Percentiles rank a stretch among this genome's conserved stretches.
Conservation (phyloP, 179 eudicot species). For the Gypsophila paniculata region DNA sequence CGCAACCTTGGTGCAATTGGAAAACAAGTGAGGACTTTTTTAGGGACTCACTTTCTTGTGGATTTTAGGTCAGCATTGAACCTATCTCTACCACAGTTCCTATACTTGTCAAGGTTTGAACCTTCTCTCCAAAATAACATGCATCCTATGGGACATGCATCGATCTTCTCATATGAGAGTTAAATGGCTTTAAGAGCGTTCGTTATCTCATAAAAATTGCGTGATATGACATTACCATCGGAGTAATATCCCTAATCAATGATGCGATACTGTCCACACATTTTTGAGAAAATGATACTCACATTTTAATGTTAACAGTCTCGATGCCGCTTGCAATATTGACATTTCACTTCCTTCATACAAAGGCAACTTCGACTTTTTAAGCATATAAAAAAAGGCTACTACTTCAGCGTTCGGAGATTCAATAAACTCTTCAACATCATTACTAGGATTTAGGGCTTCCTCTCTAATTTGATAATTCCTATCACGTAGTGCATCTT, state of each 20-base stretch:
- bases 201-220: not conserved
- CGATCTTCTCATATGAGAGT: not conserved
- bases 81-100: not conserved
- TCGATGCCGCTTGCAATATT: not conserved
- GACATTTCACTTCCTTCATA: constrained; percentile 2
- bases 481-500: no score
- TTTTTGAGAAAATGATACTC: not conserved
- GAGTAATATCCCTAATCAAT: not conserved
- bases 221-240: not conserved
- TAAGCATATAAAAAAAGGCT: not conserved
- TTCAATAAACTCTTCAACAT: no score
- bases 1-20: no score
- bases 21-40: not conserved
- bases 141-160: not conserved
- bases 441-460: no score
- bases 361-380: not conserved
- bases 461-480: no score
- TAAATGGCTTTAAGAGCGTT: not conserved
- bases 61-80: not conserved
- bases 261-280: not conserved
- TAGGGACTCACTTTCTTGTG: not conserved
- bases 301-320: not conserved
- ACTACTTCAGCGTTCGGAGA: no score
- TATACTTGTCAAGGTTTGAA: not conserved
- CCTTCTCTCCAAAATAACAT: not conserved